Base-by-base conservation (phyloP, 345 rosid species). In the Eucalyptus urophylla region DNA sequence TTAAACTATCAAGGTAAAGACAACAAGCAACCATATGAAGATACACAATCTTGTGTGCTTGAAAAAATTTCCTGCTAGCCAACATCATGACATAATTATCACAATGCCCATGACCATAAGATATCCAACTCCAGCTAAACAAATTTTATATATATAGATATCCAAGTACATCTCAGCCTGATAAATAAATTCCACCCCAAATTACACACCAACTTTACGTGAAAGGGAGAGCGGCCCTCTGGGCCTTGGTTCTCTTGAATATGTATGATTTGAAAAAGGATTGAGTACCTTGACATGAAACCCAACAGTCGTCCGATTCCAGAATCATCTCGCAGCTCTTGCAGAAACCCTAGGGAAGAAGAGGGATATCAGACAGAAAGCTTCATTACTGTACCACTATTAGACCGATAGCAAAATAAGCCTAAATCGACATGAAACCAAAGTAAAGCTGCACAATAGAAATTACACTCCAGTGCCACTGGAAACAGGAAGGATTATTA, bases 271-370 rank as follows among this genome's bases (percentile, higher is more conserved):
- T 81, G 62, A n/a, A 86, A 86, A 44, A 19, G 21, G 29, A 65
- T 21, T 22, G 86, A 60, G 50, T 92, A 94, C 99, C 99, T 97
- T 90, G 98, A 96, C 91, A 96, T 91, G 45, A 97, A 94, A 13
- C 99, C 96, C 99, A 97, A 97, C 33, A 97, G 87, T 87, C 98
- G 95, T 89, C 96, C 88, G 86, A 97, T 91, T 81, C 98, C 99
- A 4, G 94, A 87, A 92, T 97, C 98, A 92, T 97, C 97, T 65
- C 95, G 95, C 72, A 98, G 93, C 94, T 96, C 97, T 29, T 92
- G 92, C 86, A 88, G 90, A 91, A 95, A 95, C 76, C 95, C 99
- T 97, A 91, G 51, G 85, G 87, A 53, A 27, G 16, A 80, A 51
- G 69, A 92, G 62, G 37, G 49, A 19, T 49, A 90, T 31, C 60